Percentiles rank a stretch among this genome's conserved stretches.
Conservation (phyloP, 306 rosid species). For the Trichosanthes truncata region DNA sequence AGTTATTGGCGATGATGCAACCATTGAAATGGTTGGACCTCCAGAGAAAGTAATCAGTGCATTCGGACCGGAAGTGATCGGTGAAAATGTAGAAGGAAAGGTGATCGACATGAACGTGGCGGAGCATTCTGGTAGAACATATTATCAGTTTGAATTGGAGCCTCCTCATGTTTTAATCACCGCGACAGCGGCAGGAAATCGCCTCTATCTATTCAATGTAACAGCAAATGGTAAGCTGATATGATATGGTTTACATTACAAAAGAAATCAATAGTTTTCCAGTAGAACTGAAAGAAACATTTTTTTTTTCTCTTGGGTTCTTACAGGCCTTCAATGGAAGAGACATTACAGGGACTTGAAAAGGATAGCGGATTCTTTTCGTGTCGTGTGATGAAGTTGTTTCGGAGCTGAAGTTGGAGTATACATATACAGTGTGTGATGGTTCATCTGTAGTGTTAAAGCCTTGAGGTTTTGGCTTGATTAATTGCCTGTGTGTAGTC, state of each 20-base stretch:
- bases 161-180: conserved; percentile 89
- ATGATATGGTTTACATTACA: conserved; percentile 4
- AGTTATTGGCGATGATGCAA: conserved; percentile 80
- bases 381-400: conserved; percentile 38
- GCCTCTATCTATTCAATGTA: conserved; percentile 74
- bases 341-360: conserved; percentile 72
- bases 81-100: conserved; percentile 93
- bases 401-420: not conserved
- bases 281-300: not conserved
- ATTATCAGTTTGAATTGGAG: conserved; percentile 90
- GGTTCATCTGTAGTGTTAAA: not conserved
- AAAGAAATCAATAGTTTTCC: not conserved
- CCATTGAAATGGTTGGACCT: conserved; percentile 72
- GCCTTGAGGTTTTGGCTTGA: not conserved
- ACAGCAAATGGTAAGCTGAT: conserved; percentile 65
- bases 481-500: not conserved
- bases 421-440: not conserved
- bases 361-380: conserved; percentile 61
- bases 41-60: conserved; percentile 86
- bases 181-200: conserved; percentile 95
- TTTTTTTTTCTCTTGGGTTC: not conserved
- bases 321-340: conserved; percentile 98
- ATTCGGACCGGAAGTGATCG: conserved; percentile 91
- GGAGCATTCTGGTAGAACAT: conserved; percentile 75
- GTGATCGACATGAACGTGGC: conserved; percentile 47